phyloP scores from a whole-genome alignment of 2,329 filamentous ascomycete genomes.

The Byssothecium circinans region DNA sequence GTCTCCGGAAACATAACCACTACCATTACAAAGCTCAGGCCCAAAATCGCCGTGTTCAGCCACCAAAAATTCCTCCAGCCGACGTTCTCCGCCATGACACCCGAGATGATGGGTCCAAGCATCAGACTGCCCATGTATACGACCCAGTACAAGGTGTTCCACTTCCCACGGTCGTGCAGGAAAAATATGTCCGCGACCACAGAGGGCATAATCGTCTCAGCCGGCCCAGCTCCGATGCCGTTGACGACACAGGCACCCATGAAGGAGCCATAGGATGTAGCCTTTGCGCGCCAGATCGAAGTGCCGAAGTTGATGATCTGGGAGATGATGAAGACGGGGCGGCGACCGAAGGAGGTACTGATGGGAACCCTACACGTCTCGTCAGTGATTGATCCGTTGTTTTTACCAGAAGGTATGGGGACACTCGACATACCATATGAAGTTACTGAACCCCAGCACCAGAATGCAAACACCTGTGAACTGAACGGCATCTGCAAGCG shows the following conservation, averaged over 20 bases:
- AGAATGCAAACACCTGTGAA: constrained; percentile 61
- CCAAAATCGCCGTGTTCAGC: constrained; percentile 62
- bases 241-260: constrained; percentile 66
- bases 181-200: constrained; percentile 68
- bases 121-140: constrained; percentile 65
- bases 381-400: too few relatives aligned
- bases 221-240: constrained; percentile 63
- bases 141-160: constrained; percentile 63
- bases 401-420: too few relatives aligned
- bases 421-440: constrained; percentile 57
- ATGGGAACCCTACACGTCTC: constrained; percentile 53
- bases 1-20: constrained; percentile 67
- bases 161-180: constrained; percentile 65
- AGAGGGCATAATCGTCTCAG: constrained; percentile 63
- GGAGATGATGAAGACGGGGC: constrained; percentile 57
- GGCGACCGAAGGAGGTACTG: constrained; percentile 57
- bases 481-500: constrained; percentile 56
- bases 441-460: constrained; percentile 62
- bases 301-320: constrained; percentile 56
- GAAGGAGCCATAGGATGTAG: constrained; percentile 61
- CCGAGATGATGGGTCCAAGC: constrained; percentile 60
- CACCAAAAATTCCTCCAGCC: constrained; percentile 68
- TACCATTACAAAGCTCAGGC: constrained; percentile 53
- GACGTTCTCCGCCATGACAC: constrained; percentile 60
- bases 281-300: constrained; percentile 61